Conservation (phyloP, 129 eudicot species). For the Calendula officinalis region DNA sequence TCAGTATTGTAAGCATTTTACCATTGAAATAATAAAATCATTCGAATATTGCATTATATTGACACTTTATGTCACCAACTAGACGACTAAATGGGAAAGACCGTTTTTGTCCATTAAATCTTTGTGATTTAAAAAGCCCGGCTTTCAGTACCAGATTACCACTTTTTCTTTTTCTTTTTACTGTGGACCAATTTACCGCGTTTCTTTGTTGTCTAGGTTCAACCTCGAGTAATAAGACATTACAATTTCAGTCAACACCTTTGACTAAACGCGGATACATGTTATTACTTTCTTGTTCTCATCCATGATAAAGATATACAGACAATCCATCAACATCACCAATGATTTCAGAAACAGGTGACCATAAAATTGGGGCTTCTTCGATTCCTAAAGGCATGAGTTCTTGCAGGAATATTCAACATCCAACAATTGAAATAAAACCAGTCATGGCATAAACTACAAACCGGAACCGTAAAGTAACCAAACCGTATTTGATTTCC, state of each 20-base stretch:
- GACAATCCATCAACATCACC: conserved; percentile 61
- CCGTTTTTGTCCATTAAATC: conserved; percentile 46
- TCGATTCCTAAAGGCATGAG: conserved; percentile 81
- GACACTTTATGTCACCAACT: conserved; percentile 80
- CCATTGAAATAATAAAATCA: no score
- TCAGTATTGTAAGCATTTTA: no score
- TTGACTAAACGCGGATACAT: conserved; percentile 79
- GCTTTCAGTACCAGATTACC: conserved; percentile 23
- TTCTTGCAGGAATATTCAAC: no score
- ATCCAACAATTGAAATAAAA: conserved; percentile 73
- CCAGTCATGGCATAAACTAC: conserved; percentile 94
- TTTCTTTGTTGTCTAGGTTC: conserved; percentile 54
- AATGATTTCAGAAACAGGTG: conserved; percentile 81
- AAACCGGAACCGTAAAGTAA: background rate
- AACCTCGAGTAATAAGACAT: conserved; percentile 83
- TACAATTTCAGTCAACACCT: conserved; percentile 66
- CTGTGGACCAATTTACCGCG: conserved; percentile 47
- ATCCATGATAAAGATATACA: conserved; percentile 63
- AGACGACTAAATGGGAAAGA: conserved; percentile 56
- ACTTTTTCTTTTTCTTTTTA: conserved; percentile 47
- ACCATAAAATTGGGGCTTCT: conserved; percentile 76
- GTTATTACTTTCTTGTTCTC: conserved; percentile 64
- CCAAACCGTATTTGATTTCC: no score
- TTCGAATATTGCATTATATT: no score
- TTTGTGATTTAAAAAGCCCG: conserved; percentile 65